phyloP scores from a whole-genome alignment of 2,329 filamentous ascomycete species.

The Emericellopsis cladophorae region DNA sequence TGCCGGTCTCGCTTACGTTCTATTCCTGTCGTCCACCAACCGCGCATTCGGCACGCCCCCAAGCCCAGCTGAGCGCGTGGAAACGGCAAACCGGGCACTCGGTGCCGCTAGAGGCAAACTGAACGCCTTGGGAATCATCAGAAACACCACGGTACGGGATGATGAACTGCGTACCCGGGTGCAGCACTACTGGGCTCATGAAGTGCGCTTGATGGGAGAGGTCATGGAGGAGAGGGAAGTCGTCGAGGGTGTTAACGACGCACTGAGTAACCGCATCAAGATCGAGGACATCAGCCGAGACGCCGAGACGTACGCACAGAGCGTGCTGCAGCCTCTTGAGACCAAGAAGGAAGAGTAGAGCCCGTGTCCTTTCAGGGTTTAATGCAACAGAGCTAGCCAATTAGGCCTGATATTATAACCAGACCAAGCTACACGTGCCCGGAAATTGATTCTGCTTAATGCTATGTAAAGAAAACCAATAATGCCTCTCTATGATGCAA shows the following conservation, averaged over 20 bases:
- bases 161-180: constrained; percentile 51
- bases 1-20: constrained; percentile 43
- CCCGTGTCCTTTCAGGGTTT: no score
- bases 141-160: constrained; percentile 71
- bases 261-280: constrained; percentile 50
- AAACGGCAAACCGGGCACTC: constrained; percentile 42
- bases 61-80: constrained; percentile 52
- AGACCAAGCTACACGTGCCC: no score
- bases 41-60: constrained; percentile 58
- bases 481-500: background rate
- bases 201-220: constrained; percentile 58
- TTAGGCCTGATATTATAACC: no score
- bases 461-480: background rate
- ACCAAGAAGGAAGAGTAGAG: background rate
- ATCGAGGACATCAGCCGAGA: constrained; percentile 47
- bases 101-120: constrained; percentile 52
- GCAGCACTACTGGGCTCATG: constrained; percentile 69
- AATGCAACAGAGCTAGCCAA: no score
- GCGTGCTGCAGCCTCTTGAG: constrained; percentile 21
- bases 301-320: constrained; percentile 47
- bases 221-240: constrained; percentile 73
- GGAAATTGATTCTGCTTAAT: no score
- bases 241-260: constrained; percentile 56
- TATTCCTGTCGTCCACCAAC: constrained; percentile 72
- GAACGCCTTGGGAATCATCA: constrained; percentile 59